Evolutionary conservation across 768 basidiomycete species (phyloP).

Genomic region (Lentinula detonsa): DNA sequence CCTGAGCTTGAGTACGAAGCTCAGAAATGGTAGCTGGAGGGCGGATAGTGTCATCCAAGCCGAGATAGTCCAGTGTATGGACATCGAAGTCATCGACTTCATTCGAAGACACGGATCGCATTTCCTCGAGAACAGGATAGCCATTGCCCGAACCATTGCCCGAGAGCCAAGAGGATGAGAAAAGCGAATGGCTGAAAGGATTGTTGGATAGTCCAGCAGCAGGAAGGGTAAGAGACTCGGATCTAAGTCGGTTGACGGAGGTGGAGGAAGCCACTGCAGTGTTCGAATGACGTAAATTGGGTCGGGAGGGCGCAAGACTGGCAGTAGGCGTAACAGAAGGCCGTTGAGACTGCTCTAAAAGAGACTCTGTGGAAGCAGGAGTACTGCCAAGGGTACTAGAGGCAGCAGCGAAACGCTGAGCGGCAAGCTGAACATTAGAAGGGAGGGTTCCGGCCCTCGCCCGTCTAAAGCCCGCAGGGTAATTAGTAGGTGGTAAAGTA

Average conservation of each 20-base stretch:
- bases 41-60: conserved; percentile 75
- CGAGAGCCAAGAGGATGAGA: conserved; percentile 85
- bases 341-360: conserved; percentile 45
- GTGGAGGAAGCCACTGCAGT: conserved; percentile 55
- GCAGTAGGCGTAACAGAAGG: conserved; percentile 37
- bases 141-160: conserved; percentile 51
- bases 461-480: conserved; percentile 84
- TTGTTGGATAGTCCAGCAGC: conserved; percentile 63
- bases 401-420: conserved; percentile 73
- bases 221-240: conserved; percentile 88
- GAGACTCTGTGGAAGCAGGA: conserved; percentile 32
- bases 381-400: conserved; percentile 50
- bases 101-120: conserved; percentile 73
- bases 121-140: conserved; percentile 68
- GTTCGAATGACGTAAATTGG: conserved; percentile 67
- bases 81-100: conserved; percentile 88
- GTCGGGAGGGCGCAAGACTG: conserved; percentile 47
- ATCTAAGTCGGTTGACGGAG: conserved; percentile 78
- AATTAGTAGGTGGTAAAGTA: conserved; percentile 64
- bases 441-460: conserved; percentile 97
- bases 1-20: conserved; percentile 83
- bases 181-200: conserved; percentile 84
- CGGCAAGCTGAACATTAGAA: conserved; percentile 87
- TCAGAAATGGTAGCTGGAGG: conserved; percentile 86
- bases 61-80: conserved; percentile 94